Base-by-base conservation (phyloP, 192 early-diverging fungal species). In the Coemansia sp. region DNA sequence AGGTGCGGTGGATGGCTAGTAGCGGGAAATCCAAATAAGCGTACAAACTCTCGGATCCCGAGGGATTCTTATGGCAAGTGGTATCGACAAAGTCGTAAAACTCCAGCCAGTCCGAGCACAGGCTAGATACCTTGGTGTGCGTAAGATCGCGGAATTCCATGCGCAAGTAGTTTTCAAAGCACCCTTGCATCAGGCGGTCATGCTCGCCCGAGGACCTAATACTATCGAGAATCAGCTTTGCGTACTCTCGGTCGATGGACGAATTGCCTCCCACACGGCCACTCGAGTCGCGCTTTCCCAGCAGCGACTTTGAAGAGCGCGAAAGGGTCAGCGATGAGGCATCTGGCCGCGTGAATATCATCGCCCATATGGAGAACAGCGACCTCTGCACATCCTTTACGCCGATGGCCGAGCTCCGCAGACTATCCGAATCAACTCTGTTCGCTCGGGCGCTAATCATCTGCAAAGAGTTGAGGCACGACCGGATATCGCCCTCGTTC, bases 391-490 rank as follows among this genome's bases (percentile, higher is more conserved):
- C 76, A 71, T 99, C 95, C 71, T 97, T 99, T 16, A 73, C 69
- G 37, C 93, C 94, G 46, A 92, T 70, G 0, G 77, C 74, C 16
- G 78, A 71, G 23, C 75, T 66, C 45, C 68, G 61, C 28, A 89
- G 39, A 34, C 72, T 55, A 26, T 90, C 89, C 7, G 70, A 59
- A 21, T 82, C 83, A 24, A 89, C 35, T 21, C 33, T 55, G 11
- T 24, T 6, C 6, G 34, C 37, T 3, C 70, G 69, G 18, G 45
- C 34, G 18, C 58, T 71, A 26, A 73, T 39, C 24, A 82, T 61
- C 59, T 99, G 97, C 56, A 97, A 74, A 9, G 93, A 89, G 61
- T 96, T 96, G 23, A 99, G 72, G 59, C 92, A 94, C 18, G 87
- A 85, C 38, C 97, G 85, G 39, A 99, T 85, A 70, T 99, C 97